Evolutionary conservation across 495 filamentous ascomycete genomes (phyloP), one percentile per base, ranked within the genome.

Genomic region (Hypoxylon crocopeplum): DNA sequence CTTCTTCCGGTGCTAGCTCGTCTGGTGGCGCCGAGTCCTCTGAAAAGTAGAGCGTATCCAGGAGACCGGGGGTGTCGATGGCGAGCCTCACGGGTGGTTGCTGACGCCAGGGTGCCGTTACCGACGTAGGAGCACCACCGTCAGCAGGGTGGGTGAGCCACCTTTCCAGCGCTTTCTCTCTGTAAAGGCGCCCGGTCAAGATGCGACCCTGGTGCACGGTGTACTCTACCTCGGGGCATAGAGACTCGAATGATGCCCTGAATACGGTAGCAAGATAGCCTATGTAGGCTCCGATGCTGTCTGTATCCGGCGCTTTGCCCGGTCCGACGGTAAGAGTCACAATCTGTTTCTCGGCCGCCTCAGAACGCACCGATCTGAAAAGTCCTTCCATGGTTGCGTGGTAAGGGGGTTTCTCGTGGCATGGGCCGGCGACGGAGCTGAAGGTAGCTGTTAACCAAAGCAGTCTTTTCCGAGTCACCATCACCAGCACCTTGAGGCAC

Each of bases 21-120:
- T 39, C 41, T 12, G 58, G 44, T n/a, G 17, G 34, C 1, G 45
- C 45, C 15, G 21, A 13, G 48, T 75, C 73, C 16, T 69, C 63
- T 0, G 67, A 46, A 29, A 74, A 68, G 12, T 57, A 36, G 2
- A 73, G 33, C 1, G 54, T 40, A 16, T 71, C 70, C 0, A 72
- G 41, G 3, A 20, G 41, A 1, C 69, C 71, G 3, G 56, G 48
- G 5, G 48, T 59, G 3, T 56, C 62, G 13, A 71, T 41, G 0
- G 54, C 24, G 7, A 75, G 56, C 13, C 60, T 59, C 20, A 74
- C 21, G 0, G 64, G 41, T 3, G 67, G 60, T 0, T 63, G 63
- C n/a, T 51, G 7, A 25, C 48, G 63, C 66, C 63, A n/a, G 69
- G 21, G 40, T 65, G 41, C 5, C 58, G 24, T 19, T 60, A 50